Base-by-base conservation (phyloP, 768 basidiomycete species). In the Clitopilus hobsonii region DNA sequence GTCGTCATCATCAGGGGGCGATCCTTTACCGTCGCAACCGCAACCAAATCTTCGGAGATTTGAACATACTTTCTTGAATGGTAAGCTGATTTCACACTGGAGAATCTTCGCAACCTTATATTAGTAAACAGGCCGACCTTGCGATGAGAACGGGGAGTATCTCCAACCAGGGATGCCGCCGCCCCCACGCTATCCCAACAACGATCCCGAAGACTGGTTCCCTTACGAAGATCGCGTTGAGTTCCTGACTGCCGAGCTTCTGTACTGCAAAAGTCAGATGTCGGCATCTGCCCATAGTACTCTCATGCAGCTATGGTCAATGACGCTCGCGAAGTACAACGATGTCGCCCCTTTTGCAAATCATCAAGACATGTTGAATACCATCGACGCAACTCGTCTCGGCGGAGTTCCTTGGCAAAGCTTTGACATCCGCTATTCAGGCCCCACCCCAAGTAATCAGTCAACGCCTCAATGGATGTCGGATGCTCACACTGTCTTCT, bases 401-500 rank as follows among this genome's bases (percentile, higher is more conserved):
- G 67, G 71, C 13, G 65, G 49, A 13, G 23, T 48, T 10, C 38
- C 51, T 29, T 56, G 56, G 56, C 6, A 56, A 23, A 20, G 27
- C 11, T 64, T 69, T 26, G 52, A 54, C 0, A 51, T 57, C 2
- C 6, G 18, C 6, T 68, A 67, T 55, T 49, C 50, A 25, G 59
- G 68, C 20, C 49, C 61, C 8, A 1, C 45, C 53, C 26, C 18
- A 2, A n/a, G 6, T 18, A n/a, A 18, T n/a, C 50, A 13, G 53
- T 52, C 1, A 32, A 24, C 0, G 55, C 14, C 67, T 0, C 23
- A 61, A 8, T 73, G 69, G 71, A 69, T 60, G 57, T 53, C 51
- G n/a, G 53, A 49, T 0, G 32, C 50, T 27, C 64, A 64, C 58
- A 52, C 58, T 22, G 54, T 67, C n/a, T 70, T 66, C 61, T 67